These are phyloP conservation scores for Trichophyton simii DNA, from an alignment of 2,329 filamentous ascomycete species.

Conservation along the genomic window DNA sequence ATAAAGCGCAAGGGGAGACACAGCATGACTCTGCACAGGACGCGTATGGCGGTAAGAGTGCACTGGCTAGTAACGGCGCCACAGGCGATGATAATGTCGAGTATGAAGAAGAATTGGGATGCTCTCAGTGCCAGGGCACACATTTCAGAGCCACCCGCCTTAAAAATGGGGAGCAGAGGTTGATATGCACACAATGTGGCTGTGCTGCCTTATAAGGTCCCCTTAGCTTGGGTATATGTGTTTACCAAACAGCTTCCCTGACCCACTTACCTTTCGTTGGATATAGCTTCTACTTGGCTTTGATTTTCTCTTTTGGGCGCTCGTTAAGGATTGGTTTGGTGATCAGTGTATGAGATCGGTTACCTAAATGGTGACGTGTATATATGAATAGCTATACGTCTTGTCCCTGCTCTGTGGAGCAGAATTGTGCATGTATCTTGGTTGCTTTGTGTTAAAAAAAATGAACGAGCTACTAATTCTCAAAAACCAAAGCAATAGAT, in stretches of 20 bases:
- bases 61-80: neutral
- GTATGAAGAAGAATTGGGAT: constrained; percentile 41
- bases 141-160: constrained; percentile 52
- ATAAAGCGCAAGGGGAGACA: constrained; percentile 31
- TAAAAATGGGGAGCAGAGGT: constrained; percentile 40
- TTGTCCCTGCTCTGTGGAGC: neutral
- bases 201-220: constrained; percentile 7
- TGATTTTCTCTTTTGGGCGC: neutral
- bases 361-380: neutral
- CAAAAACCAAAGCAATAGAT: neutral
- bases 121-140: constrained; percentile 46
- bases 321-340: neutral
- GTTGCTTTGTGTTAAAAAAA: neutral
- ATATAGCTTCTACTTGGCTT: neutral
- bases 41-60: constrained; percentile 13
- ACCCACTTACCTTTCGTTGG: neutral
- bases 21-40: constrained; percentile 15
- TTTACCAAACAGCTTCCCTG: no score
- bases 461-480: neutral
- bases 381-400: neutral
- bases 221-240: neutral
- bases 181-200: constrained; percentile 50
- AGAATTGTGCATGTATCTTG: neutral
- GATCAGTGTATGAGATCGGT: neutral
- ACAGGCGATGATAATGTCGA: constrained; percentile 29